Evolutionary conservation across 1,284 basidiomycete species (phyloP), one percentile per base, ranked within the genome.

Genomic region (Trichosporon faecale): DNA sequence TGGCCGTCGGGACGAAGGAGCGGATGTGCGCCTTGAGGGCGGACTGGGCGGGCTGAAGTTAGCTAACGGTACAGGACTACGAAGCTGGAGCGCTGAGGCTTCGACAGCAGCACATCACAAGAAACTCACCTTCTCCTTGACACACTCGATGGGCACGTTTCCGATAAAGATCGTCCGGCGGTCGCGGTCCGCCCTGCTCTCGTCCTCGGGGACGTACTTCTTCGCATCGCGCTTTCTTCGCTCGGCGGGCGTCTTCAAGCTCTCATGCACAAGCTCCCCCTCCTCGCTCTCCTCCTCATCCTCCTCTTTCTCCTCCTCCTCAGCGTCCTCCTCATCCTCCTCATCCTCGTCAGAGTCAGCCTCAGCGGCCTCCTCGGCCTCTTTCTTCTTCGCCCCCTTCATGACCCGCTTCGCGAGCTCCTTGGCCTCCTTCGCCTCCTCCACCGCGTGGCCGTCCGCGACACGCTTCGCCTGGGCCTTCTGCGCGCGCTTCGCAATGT

Each of bases 81-180:
- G 33, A 14, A 66, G 2, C 5, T 6, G 40, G 40, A 44, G 7
- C 11, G 33, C 33, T 35, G 33, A 35, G 8, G 40, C 9, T 16
- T 11, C 9, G 16, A 44, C 33, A 35, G 33, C 33, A 8, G 7
- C 33, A 8, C 8, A 4, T 18, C 31, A 9, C 6, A 5, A 31
- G n/a, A 31, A 81, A 74, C 81, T 66, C 75, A 94, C 94, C 82
- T 89, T 90, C 76, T 88, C 89, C 68, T 91, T 91, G 18, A 89
- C 90, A 8, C 91, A 88, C 5, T 91, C 89, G 1, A 92, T 85
- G 2, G 90, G 88, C 0, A 98, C 85, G 80, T 98, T 98, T 11
- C 96, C 96, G n/a, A 99, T 84, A 80, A 98, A 99, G 66, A 98
- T 86, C 1, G 95, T 97, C 31, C 95, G 88, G 21, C 88, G 86